Evolutionary conservation across 192 early-diverging fungal genomes (phyloP).

Genomic region (Coemansia sp.): DNA sequence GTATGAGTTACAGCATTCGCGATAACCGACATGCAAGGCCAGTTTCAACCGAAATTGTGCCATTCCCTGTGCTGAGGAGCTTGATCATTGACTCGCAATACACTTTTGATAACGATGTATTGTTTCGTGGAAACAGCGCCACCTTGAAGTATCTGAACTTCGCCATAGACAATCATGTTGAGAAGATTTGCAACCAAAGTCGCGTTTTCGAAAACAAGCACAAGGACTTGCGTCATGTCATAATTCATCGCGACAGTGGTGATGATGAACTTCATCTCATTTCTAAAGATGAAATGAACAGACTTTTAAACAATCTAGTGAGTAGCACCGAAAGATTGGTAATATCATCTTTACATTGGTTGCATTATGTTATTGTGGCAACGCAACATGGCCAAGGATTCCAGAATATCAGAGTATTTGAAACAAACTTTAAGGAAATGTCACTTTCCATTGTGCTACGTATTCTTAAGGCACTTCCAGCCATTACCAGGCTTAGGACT

Average conservation of each 20-base stretch:
- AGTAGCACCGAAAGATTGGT: no score
- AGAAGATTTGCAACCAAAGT: background rate
- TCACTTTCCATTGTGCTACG: no score
- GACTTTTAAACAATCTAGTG: background rate
- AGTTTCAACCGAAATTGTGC: background rate
- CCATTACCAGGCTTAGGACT: background rate
- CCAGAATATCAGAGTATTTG: background rate
- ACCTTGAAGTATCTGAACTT: slow-evolving; percentile 5
- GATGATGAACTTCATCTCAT: background rate
- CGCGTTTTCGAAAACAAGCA: background rate
- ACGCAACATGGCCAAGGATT: background rate
- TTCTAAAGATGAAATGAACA: background rate
- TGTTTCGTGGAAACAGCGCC: slow-evolving; percentile 2
- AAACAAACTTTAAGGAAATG: no score
- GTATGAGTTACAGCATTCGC: background rate
- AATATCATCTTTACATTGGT: background rate
- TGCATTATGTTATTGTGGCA: no score
- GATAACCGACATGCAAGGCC: background rate
- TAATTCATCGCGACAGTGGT: background rate
- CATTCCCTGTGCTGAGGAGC: background rate
- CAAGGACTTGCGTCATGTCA: background rate
- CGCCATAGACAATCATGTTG: no score
- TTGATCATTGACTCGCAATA: background rate
- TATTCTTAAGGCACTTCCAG: background rate
- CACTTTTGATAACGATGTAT: background rate